These are phyloP conservation scores for Sisymbrium altissimum DNA, from an alignment of 345 rosid genomes.

Conservation along the genomic window DNA sequence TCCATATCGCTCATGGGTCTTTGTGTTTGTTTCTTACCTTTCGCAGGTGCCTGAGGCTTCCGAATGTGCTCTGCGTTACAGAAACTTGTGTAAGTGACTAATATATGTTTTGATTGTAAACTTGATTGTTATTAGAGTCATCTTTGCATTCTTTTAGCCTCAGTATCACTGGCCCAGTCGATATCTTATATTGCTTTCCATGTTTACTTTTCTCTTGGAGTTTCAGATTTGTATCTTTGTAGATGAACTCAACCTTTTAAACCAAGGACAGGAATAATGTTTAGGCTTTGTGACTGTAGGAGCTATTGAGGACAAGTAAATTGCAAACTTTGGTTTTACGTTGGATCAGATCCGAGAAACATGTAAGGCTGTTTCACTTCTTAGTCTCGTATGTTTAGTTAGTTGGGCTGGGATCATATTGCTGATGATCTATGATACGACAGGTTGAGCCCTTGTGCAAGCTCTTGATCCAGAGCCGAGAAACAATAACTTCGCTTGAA, in stretches of 20 bases:
- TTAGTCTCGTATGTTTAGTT: constrained; percentile 6
- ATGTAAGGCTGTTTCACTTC: constrained; percentile 48
- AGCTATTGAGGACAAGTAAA: constrained; percentile 55
- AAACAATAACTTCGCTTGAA: constrained; percentile 67
- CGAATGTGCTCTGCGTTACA: constrained; percentile 59
- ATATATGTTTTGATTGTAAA: background rate
- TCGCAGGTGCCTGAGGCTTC: constrained; percentile 81
- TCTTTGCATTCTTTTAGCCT: background rate
- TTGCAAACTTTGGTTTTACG: constrained; percentile 58
- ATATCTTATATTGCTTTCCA: background rate
- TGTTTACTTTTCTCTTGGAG: constrained; percentile 7
- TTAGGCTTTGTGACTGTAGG: constrained; percentile 41
- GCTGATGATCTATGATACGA: constrained; percentile 19
- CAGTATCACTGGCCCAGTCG: background rate
- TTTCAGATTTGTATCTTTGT: background rate
- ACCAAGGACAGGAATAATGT: background rate
- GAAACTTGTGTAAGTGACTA: constrained; percentile 70
- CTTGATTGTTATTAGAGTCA: background rate
- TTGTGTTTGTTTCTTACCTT: constrained; percentile 16
- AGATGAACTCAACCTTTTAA: background rate
- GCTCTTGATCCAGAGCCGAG: constrained; percentile 58
- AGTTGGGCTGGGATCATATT: background rate
- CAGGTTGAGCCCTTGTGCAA: constrained; percentile 75
- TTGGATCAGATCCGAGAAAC: constrained; percentile 65
- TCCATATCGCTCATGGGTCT: background rate